Base-by-base conservation (phyloP, 1,139 yeast genomes). In the Magnusiomyces sp. region DNA sequence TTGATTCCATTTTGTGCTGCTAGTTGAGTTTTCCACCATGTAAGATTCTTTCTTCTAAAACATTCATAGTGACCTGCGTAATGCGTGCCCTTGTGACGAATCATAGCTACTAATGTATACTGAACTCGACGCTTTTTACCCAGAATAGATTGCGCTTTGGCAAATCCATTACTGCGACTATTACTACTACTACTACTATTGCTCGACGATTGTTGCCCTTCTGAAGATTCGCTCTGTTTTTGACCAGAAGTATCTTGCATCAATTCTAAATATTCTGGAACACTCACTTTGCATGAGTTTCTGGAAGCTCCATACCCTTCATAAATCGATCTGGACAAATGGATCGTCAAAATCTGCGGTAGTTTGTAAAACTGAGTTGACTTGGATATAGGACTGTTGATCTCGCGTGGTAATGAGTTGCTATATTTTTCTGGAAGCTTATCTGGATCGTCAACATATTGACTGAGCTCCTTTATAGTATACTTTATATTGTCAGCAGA, bases 21-120 rank as follows among this genome's bases (percentile, higher is more conserved):
- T 31, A 46, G 27, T 34, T 46, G 49, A 19, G 54, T 53, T 32
- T 48, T 40, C 66, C 66, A 63, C 56, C 59, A 59, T 3, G 46
- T 53, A 48, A 59, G 50, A 48, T 59, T 58, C 56, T 64, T 64
- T 20, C 69, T 62, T 14, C 70, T 59, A 47, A 62, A 64, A 47
- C 70, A 65, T 49, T 68, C 71, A 53, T 61, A 92, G 63, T 92
- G 98, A 0, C 97, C 98, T 45, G 82, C 80, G 17, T 83, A 76
- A 65, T 92, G 97, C 0, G 94, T 81, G 0, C 97, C 98, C 48
- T 81, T 79, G 62, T 92, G 98, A 54, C 88, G 75, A 23, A 92
- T 80, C 57, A 88, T 71, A 0, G 96, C 86, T 56, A 75, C 76
- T 38, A 92, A 71, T 53, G 71, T 71, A 63, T 87, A 89, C 43